Base-by-base conservation (phyloP, 768 basidiomycete species). In the Lyophyllum semitale region DNA sequence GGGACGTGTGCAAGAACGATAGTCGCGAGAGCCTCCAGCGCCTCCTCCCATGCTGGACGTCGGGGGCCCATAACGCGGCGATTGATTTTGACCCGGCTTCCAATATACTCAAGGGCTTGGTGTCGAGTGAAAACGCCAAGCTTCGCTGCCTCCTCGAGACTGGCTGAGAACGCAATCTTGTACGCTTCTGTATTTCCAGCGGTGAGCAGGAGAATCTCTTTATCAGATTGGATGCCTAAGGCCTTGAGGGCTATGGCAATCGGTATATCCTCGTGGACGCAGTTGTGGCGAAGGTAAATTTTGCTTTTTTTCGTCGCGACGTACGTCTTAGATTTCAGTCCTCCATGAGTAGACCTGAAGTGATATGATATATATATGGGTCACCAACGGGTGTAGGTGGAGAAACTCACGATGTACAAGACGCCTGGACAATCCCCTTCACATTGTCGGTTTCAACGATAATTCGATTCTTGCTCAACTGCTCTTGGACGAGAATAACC, bases 401-500 rank as follows among this genome's bases (percentile, higher is more conserved):
- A 17, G 51, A 23, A 33, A 79, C 93, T 68, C 65, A 95, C 92
- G 95, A 97, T 47, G 95, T 98, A 72, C 95, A 97, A 4, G 93
- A 95, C 2, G 96, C 94, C 68, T 93, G 93, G 0, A 97, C 95
- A 35, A 89, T 76, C 5, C 91, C 92, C 71, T 98, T 98, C 38
- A 86, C 86, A 20, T 81, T 73, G 71, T 98, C 97, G 6, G 88
- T 91, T 76, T 98, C 97, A 58, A 99, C 97, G 61, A 99, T 98
- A 67, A 99, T 99, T 38, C 97, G 84, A 71, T 99, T 98, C 80
- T 98, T 98, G 80, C 93, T 95, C 66, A 98, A 74, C 73, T 99
- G 97, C 69, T 98, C 97, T 71, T 99, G 97, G 7, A 99, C 96
- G 58, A 99, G 78, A 62, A 99, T 99, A 63, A 99, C 97, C 74